These are phyloP conservation scores for Kurtzmaniella quercitrusa DNA, from an alignment of 1,139 yeast genomes.

Conservation along the genomic window DNA sequence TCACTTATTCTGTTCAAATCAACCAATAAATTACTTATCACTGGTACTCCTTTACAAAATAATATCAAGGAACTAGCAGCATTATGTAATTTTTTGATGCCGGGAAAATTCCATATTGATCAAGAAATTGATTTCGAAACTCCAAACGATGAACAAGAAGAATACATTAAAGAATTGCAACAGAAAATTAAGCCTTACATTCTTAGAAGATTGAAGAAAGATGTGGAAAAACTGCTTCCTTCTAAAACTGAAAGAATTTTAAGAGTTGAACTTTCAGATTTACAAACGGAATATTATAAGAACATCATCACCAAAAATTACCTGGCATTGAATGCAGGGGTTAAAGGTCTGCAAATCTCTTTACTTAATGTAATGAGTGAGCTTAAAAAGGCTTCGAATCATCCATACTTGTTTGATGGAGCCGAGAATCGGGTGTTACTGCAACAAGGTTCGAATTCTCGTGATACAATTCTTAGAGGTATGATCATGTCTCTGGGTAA, in stretches of 20 bases:
- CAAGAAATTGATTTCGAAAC: constrained; percentile 94
- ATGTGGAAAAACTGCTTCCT: constrained; percentile 94
- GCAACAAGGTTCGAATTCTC: constrained; percentile 53
- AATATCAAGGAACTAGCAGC: constrained; percentile 95
- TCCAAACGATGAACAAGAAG: constrained; percentile 82
- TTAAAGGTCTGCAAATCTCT: constrained; percentile 76
- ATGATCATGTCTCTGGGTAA: constrained; percentile 97
- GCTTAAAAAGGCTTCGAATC: constrained; percentile 93
- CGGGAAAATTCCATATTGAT: constrained; percentile 84
- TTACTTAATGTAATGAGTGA: constrained; percentile 91
- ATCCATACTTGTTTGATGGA: constrained; percentile 90
- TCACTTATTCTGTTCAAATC: constrained; percentile 80
- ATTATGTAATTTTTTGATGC: constrained; percentile 90
- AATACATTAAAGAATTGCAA: constrained; percentile 81
- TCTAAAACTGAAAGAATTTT: constrained; percentile 92
- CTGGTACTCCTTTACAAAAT: constrained; percentile 97
- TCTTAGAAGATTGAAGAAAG: constrained; percentile 88
- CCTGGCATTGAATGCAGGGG: constrained; percentile 83
- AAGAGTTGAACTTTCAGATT: constrained; percentile 90
- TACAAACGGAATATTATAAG: constrained; percentile 92
- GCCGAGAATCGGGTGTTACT: constrained; percentile 83
- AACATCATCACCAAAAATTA: constrained; percentile 90
- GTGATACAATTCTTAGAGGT: constrained; percentile 84
- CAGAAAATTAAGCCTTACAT: constrained; percentile 85
- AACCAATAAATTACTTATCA: constrained; percentile 79